Base-by-base conservation (phyloP, 331 rosid genomes). In the Erythrophleum ivorense region DNA sequence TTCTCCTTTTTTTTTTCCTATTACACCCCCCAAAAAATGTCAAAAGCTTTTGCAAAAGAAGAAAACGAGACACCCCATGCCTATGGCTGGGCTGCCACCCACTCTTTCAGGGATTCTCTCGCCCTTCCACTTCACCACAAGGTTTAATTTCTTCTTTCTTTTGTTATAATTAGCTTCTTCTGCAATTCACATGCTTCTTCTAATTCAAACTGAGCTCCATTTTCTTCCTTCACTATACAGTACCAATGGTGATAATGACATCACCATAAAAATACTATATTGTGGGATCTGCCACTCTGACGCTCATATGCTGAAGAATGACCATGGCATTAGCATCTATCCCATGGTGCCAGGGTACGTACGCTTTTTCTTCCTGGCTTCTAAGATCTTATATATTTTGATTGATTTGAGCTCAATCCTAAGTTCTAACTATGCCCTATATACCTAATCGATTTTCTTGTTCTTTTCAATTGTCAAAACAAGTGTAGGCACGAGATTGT, bases 51-150 rank as follows among this genome's bases (percentile, higher is more conserved):
- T 3, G 12, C 33, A 57, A 18, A 53, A 43, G 59, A 59, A 59
- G 71, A 21, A 41, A 76, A 60, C 62, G 84, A 83, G 33, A 24
- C 29, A 24, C 29, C 29, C 29, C 72, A 65, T 36, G 86, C 89
- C 0, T 86, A 75, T 50, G 86, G 86, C 52, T 86, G 89, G 89
- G 89, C 89, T 3, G 86, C 89, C 18, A 63, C 55, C 16, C 82
- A 83, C 31, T 6, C 78, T 24, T n/a, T 79, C 89, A 3, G 86
- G 84, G 3, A 3, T 70, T 29, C 84, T 83, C 52, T 83, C 86
- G 29, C 89, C 89, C 29, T 83, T 79, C 67, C 50, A 80, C 52
- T 86, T 86, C 80, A 83, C 84, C 4, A 60, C 84, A 78, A 87
- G 84, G 88, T 80, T 36, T 36, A 2, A 36, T 36, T 19, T 41